A percentile compares a stretch with the other conserved stretches of the same genome.
Evolutionary conservation across 176 grass and related monocot species (phyloP).

Genomic region (Avena sativa): DNA sequence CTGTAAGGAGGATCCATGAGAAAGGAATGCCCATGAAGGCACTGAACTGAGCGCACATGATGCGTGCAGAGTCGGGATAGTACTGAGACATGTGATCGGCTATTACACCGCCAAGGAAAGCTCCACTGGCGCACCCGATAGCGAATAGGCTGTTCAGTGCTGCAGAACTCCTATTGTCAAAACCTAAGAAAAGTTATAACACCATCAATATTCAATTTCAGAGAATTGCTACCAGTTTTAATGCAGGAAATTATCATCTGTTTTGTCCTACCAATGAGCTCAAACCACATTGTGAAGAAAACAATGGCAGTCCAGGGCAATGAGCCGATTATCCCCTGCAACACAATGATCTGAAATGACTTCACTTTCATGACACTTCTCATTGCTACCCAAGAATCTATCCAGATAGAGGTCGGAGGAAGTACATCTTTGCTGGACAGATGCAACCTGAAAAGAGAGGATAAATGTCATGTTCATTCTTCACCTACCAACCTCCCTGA

Average conservation of each 20-base stretch:
- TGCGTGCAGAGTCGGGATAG: constrained; percentile 71
- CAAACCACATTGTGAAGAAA: constrained; percentile 99
- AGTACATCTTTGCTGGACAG: constrained; percentile 59
- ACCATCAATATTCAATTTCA: background rate
- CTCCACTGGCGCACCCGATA: constrained; percentile 76
- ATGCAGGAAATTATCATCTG: background rate
- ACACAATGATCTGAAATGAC: constrained; percentile 96
- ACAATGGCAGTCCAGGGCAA: constrained; percentile 89
- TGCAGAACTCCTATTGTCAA: constrained; percentile 78
- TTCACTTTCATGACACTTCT: constrained; percentile 84
- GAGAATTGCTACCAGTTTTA: constrained; percentile 8
- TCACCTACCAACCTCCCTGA: background rate
- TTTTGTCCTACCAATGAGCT: constrained; percentile 76
- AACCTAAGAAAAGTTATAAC: constrained; percentile 56
- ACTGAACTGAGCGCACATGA: constrained; percentile 97
- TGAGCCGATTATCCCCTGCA: constrained; percentile 95
- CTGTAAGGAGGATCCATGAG: constrained; percentile 72
- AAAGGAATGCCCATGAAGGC: constrained; percentile 97
- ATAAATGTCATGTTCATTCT: constrained; percentile 20
- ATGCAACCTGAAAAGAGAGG: constrained; percentile 52
- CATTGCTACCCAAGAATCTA: constrained; percentile 72
- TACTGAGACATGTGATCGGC: constrained; percentile 67
- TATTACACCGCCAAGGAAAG: constrained; percentile 74
- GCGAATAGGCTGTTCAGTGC: constrained; percentile 83
- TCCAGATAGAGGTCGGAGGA: constrained; percentile 68